Conservation (phyloP, 352 stramenopile genomes). For the Phytophthora citrophthora region DNA sequence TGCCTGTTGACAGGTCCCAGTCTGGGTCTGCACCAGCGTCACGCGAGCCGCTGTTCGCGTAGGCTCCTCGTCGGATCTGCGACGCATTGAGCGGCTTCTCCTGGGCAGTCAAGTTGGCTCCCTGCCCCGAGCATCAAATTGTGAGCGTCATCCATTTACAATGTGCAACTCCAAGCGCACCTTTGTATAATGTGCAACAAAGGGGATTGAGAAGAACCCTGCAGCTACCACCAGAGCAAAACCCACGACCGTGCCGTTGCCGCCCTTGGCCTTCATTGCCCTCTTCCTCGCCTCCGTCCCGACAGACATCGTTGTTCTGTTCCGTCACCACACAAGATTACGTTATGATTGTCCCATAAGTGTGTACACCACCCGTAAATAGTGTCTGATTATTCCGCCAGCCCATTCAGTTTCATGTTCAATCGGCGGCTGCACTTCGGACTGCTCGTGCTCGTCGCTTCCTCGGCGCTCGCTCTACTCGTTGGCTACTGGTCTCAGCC, state of each 20-base stretch:
- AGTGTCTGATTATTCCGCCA: neutral
- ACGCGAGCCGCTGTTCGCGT: slow-evolving; percentile 81
- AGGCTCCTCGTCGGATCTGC: slow-evolving; percentile 81
- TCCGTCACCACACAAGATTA: neutral
- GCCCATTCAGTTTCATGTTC: neutral
- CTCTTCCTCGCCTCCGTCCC: slow-evolving; percentile 28
- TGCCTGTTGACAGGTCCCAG: slow-evolving; percentile 80
- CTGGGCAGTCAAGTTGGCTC: slow-evolving; percentile 63
- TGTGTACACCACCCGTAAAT: slow-evolving; percentile 2
- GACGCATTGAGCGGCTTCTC: slow-evolving; percentile 68
- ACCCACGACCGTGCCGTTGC: slow-evolving; percentile 50
- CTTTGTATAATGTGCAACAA: slow-evolving; percentile 73
- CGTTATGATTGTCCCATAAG: slow-evolving; percentile 1
- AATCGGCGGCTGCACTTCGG: slow-evolving; percentile 2
- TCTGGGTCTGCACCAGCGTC: slow-evolving; percentile 84
- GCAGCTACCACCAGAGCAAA: slow-evolving; percentile 54
- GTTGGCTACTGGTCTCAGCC: slow-evolving; percentile 7
- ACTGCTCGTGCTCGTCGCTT: neutral
- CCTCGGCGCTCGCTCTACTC: slow-evolving; percentile 1
- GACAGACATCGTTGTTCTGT: slow-evolving; percentile 4
- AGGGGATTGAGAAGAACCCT: slow-evolving; percentile 82
- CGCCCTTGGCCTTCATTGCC: slow-evolving; percentile 32
- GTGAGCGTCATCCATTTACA: slow-evolving; percentile 2
- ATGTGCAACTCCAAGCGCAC: slow-evolving; percentile 22
- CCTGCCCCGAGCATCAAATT: slow-evolving; percentile 32